Evolutionary conservation across 2,329 filamentous ascomycete genomes (phyloP).

Genomic region (Coniella vitis): DNA sequence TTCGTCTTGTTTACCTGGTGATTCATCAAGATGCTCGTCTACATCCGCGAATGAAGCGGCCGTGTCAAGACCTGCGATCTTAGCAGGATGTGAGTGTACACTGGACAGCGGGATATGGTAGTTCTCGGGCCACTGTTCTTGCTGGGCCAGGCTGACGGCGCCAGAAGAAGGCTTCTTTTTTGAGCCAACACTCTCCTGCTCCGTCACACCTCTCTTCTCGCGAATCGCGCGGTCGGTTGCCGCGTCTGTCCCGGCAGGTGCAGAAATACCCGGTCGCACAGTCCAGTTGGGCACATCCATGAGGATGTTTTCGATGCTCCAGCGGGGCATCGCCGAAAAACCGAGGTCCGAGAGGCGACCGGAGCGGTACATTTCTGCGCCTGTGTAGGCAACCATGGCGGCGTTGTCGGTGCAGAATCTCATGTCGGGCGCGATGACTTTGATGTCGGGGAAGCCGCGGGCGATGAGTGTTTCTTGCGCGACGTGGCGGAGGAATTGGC

Average conservation of each 20-base stretch:
- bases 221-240: neutral
- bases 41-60: too few species aligned
- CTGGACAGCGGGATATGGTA: too few species aligned
- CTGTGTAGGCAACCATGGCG: conserved; percentile 95
- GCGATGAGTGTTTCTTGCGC: conserved; percentile 49
- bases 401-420: conserved; percentile 89
- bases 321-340: conserved; percentile 57
- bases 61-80: too few species aligned
- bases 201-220: neutral
- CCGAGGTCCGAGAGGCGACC: conserved; percentile 62
- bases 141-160: too few species aligned
- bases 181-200: neutral
- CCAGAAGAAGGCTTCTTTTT: too few species aligned
- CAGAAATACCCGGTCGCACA: conserved; percentile 6
- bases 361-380: conserved; percentile 81
- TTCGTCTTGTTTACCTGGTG: too few species aligned
- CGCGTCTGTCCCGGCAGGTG: neutral
- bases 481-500: conserved; percentile 68
- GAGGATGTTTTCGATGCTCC: conserved; percentile 62
- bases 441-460: conserved; percentile 56
- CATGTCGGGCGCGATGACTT: conserved; percentile 67
- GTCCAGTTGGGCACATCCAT: conserved; percentile 50
- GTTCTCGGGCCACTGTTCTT: too few species aligned
- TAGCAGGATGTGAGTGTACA: too few species aligned
- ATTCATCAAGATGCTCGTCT: too few species aligned